Evolutionary conservation across 345 rosid species (phyloP), one percentile per base, ranked within the genome.

Genomic region (Populus euphratica): DNA sequence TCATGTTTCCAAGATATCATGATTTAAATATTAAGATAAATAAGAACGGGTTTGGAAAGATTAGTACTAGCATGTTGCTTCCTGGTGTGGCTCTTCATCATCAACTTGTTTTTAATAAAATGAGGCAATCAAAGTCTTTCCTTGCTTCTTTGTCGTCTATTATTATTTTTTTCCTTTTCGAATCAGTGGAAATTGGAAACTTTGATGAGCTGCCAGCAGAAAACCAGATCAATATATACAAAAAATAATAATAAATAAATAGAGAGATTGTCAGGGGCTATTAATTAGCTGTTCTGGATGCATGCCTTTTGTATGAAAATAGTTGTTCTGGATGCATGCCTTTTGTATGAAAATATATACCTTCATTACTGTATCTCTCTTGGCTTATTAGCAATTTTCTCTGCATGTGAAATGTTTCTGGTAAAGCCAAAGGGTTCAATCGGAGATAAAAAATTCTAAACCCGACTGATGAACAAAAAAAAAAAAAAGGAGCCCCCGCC

Each of bases 61-160:
- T 44, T 25, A 9, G 54, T n/a, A 21, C 36, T 44, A 39, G 73
- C 72, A 65, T 63, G 74, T 84, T 67, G 83, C 82, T 84, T 79
- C 73, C 66, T 77, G 73, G 35, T 74, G 72, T 74, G 67, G 72
- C 49, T 65, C 49, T 54, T 78, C 67, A 64, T 68, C 69, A 69
- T 76, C 85, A 84, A 83, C 62, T 86, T 86, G 84, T 80, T 85
- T 31, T 78, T 73, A 41, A 56, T 73, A 78, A 73, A 78, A 73
- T 39, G 44, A 50, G 79, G 68, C 73, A 69, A 10, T 3, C 61
- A 41, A 69, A 82, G 86, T 75, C 82, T 82, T 17, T 49, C 67
- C 49, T 68, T 70, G 77, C n/a, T 31, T 25, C 44, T 68, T 81
- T n/a, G 35, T 74, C 67, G 25, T 23, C 10, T 62, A 10, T 8